phyloP scores from a whole-genome alignment of 371 early-diverging fungal genomes.

The Zychaea mexicana region DNA sequence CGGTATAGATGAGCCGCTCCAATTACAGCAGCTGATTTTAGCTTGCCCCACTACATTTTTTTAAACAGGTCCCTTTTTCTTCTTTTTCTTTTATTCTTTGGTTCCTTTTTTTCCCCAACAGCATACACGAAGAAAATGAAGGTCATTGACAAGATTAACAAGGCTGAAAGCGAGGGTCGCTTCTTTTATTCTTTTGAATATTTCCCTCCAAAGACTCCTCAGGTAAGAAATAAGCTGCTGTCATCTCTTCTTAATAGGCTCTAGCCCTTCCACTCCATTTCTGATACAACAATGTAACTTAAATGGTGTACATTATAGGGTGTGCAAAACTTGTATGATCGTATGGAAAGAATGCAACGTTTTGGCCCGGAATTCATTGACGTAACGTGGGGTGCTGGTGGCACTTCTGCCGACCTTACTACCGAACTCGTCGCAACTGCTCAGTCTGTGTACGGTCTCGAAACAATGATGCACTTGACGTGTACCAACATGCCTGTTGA shows the following conservation, averaged over 20 bases:
- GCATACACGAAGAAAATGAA: conserved; percentile 48
- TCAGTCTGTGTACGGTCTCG: conserved; percentile 91
- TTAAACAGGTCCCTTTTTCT: background rate
- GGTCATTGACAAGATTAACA: conserved; percentile 74
- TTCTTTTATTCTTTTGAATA: conserved; percentile 93
- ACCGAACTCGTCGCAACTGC: conserved; percentile 86
- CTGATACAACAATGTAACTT: background rate
- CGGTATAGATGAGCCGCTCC: too few relatives aligned
- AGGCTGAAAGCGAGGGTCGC: conserved; percentile 70
- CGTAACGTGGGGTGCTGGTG: conserved; percentile 97
- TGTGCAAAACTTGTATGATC: conserved; percentile 78
- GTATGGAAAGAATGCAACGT: conserved; percentile 88
- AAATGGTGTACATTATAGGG: conserved; percentile 38
- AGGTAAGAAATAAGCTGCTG: too few relatives aligned
- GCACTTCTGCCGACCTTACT: conserved; percentile 87
- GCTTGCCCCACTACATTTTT: too few relatives aligned
- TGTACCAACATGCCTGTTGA: conserved; percentile 94
- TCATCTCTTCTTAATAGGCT: background rate
- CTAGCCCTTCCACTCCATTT: background rate
- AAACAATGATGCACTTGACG: conserved; percentile 96
- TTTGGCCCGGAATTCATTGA: conserved; percentile 95
- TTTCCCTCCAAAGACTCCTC: conserved; percentile 95
- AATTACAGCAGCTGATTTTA: too few relatives aligned
- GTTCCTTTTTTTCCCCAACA: background rate
- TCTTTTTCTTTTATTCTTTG: background rate